These are phyloP conservation scores for Eremochloa ophiuroides DNA, from an alignment of 176 grass and related monocot genomes.

Conservation along the genomic window DNA sequence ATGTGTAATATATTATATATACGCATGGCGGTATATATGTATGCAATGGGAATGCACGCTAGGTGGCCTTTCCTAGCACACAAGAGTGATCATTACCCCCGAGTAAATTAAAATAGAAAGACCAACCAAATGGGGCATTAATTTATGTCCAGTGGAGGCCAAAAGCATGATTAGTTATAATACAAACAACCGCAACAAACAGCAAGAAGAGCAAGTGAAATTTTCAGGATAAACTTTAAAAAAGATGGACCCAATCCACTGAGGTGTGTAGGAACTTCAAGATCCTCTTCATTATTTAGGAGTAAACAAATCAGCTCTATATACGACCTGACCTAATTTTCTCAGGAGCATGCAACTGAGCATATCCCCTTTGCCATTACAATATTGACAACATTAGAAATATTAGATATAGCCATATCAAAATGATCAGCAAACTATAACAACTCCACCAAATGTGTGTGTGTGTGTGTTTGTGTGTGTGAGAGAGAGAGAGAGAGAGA, in stretches of 20 bases:
- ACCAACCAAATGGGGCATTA: slow-evolving; percentile 33
- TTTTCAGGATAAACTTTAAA: slow-evolving; percentile 29
- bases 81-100: slow-evolving; percentile 46
- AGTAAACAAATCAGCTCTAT: not conserved
- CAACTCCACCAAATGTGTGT: slow-evolving; percentile 28
- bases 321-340: slow-evolving; percentile 31
- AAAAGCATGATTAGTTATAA: slow-evolving; percentile 55
- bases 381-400: not conserved
- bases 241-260: slow-evolving; percentile 24
- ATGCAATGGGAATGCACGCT: not conserved
- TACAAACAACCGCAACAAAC: slow-evolving; percentile 45
- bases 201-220: slow-evolving; percentile 36
- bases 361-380: not conserved
- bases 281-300: slow-evolving; percentile 25
- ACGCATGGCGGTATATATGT: not conserved
- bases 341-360: slow-evolving; percentile 1
- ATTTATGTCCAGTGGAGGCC: slow-evolving; percentile 42
- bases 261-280: slow-evolving; percentile 2
- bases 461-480: not conserved
- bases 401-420: slow-evolving; percentile 1
- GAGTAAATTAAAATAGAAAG: slow-evolving; percentile 18
- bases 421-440: slow-evolving; percentile 18
- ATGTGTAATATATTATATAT: not conserved
- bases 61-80: slow-evolving; percentile 27
- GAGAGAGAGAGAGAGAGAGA: slow-evolving; percentile 20